Base-by-base conservation (phyloP, 2,329 filamentous ascomycete species). In the Paracoccidioides lutzii region DNA sequence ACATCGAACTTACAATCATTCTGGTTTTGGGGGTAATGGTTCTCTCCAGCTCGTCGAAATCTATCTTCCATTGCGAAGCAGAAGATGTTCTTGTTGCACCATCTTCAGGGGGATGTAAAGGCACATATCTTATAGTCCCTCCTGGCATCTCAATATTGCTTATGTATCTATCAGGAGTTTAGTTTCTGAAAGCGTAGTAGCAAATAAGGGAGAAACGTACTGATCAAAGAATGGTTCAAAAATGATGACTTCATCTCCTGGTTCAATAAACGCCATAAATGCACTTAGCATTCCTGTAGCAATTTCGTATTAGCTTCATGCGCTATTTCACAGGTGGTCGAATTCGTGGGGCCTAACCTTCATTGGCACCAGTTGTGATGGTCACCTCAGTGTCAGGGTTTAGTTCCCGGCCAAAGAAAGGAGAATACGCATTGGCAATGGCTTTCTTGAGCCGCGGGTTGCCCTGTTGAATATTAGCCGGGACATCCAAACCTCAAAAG, bases 141-240 rank as follows among this genome's bases (percentile, higher is more conserved):
- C 93, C 93, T 0, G 93, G 84, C 90, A 98, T 97, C 72, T 96
- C 88, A 61, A 98, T 97, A 73, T 98, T 98, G 76, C 85, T 90
- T 62, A 98, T 95, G 70, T 97, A 95, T 64, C 80, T 83, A 53
- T 12, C 10, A 28, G n/a, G 42, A 7, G 53, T 42, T 44, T 22
- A 51, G 46, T 57, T 38, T 55, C 35, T 33, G 22, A 22, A 30
- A 14, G 50, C 48, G 52, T 28, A 4, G 32, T 51, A 30, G 43
- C 14, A 10, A 75, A 76, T 67, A 76, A 75, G 65, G 72, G 30
- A n/a, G 22, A 37, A 54, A 65, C 77, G 67, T 69, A 88, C 83
- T 98, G 93, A 73, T 98, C 93, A 69, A 97, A 98, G 75, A 96
- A 98, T 9, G 93, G 93, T 75, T 98, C 93, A 69, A 98, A 96